Evolutionary conservation across 495 filamentous ascomycete genomes (phyloP).

Genomic region (Peziza echinospora): DNA sequence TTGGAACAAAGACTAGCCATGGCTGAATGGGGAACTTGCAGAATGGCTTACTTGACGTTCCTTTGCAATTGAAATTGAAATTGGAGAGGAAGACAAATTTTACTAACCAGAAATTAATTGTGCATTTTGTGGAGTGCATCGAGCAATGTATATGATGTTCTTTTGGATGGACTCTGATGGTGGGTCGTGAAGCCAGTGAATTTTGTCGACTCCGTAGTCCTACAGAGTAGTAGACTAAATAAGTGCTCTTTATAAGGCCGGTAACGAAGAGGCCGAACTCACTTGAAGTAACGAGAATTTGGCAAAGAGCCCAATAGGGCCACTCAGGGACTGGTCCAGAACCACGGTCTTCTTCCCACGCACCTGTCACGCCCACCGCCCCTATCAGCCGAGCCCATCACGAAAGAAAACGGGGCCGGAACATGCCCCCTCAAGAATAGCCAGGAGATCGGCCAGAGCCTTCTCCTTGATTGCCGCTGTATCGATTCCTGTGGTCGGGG

Average conservation of each 20-base stretch:
- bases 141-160: conserved; percentile 81
- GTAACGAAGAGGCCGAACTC: background rate
- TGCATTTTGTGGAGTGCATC: conserved; percentile 61
- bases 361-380: conserved; percentile 40
- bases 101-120: conserved; percentile 77
- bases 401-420: conserved; percentile 14
- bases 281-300: conserved; percentile 67
- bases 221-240: conserved; percentile 28
- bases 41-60: conserved; percentile 42
- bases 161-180: conserved; percentile 67
- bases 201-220: conserved; percentile 90
- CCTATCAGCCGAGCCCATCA: conserved; percentile 19
- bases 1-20: conserved; percentile 46
- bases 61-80: conserved; percentile 11
- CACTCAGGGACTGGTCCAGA: conserved; percentile 73
- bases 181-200: conserved; percentile 88
- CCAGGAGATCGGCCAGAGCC: conserved; percentile 63
- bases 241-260: too few species aligned
- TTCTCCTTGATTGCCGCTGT: conserved; percentile 62
- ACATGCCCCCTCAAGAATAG: conserved; percentile 82
- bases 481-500: conserved; percentile 53
- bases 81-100: background rate
- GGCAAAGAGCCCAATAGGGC: conserved; percentile 71
- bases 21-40: conserved; percentile 36
- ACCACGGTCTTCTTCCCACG: conserved; percentile 97